phyloP scores from a whole-genome alignment of 495 filamentous ascomycete genomes.

The Glonium stellatum region DNA sequence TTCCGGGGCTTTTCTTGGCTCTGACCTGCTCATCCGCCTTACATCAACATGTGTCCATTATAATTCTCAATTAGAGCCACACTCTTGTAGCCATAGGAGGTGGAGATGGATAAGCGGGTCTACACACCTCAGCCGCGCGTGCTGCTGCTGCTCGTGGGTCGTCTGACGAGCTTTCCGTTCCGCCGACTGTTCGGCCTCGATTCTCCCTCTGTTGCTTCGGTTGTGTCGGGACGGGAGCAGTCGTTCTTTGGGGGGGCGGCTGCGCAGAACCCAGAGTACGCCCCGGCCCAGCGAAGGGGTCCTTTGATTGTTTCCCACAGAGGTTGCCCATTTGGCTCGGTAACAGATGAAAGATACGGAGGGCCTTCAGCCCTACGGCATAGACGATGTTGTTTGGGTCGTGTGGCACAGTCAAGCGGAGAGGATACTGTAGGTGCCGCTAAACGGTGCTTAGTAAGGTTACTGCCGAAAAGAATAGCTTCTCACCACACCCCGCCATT shows the following conservation, averaged over 20 bases:
- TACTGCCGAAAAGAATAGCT: not conserved
- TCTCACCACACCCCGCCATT: constrained; percentile 1
- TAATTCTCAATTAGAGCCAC: not conserved
- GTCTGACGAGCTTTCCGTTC: constrained; percentile 29
- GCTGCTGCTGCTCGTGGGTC: constrained; percentile 57
- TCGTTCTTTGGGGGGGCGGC: constrained; percentile 28
- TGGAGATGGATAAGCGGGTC: not conserved
- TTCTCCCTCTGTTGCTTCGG: not conserved
- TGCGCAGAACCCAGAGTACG: constrained; percentile 53
- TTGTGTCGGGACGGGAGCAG: not conserved
- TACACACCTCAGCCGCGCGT: constrained; percentile 58
- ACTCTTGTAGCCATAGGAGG: not conserved
- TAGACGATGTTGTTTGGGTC: not conserved
- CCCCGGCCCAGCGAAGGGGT: constrained; percentile 56
- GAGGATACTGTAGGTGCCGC: not conserved
- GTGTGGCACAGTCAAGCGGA: not conserved
- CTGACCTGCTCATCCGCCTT: not conserved
- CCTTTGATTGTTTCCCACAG: constrained; percentile 59
- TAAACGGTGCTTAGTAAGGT: not conserved
- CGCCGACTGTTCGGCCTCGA: constrained; percentile 6
- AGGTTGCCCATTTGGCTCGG: constrained; percentile 57
- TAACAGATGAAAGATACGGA: not conserved
- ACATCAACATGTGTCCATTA: no score
- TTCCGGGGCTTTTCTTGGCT: not conserved
- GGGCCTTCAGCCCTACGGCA: not conserved